These are phyloP conservation scores for Oryza punctata DNA, from an alignment of 176 grass and related monocot genomes.

Conservation along the genomic window DNA sequence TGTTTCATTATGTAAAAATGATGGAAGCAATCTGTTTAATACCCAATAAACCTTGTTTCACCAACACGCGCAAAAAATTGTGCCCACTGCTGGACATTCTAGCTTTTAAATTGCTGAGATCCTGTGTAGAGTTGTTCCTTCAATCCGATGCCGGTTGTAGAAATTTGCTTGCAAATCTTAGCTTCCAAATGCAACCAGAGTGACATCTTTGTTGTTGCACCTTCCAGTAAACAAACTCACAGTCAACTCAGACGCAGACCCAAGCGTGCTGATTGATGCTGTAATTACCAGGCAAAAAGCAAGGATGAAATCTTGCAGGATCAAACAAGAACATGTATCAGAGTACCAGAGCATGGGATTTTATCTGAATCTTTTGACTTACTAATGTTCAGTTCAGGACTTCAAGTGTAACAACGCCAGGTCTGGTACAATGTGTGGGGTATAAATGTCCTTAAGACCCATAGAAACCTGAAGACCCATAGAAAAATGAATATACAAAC, in stretches of 20 bases:
- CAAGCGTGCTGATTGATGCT: not conserved
- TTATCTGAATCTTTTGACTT: slow-evolving; percentile 1
- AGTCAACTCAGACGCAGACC: slow-evolving; percentile 21
- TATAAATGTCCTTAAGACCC: slow-evolving; percentile 24
- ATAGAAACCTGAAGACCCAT: not conserved
- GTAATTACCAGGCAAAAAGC: not conserved
- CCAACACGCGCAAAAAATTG: too few species aligned
- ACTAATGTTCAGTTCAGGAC: not conserved
- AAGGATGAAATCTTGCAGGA: not conserved
- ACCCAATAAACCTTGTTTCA: too few species aligned
- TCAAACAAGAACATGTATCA: slow-evolving; percentile 8
- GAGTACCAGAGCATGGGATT: not conserved
- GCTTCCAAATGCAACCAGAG: slow-evolving; percentile 40
- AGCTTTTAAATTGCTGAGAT: not conserved
- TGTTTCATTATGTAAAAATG: too few species aligned
- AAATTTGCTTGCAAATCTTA: slow-evolving; percentile 14
- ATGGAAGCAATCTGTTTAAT: too few species aligned
- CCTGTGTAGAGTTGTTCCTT: not conserved
- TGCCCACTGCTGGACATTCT: not conserved
- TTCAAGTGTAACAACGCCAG: not conserved
- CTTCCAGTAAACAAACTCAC: slow-evolving; percentile 34
- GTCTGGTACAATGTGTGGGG: not conserved
- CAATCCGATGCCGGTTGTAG: not conserved
- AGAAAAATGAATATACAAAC: not conserved
- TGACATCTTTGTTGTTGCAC: slow-evolving; percentile 39